Base-by-base conservation (phyloP, 345 rosid species). In the Mercurialis annua region DNA sequence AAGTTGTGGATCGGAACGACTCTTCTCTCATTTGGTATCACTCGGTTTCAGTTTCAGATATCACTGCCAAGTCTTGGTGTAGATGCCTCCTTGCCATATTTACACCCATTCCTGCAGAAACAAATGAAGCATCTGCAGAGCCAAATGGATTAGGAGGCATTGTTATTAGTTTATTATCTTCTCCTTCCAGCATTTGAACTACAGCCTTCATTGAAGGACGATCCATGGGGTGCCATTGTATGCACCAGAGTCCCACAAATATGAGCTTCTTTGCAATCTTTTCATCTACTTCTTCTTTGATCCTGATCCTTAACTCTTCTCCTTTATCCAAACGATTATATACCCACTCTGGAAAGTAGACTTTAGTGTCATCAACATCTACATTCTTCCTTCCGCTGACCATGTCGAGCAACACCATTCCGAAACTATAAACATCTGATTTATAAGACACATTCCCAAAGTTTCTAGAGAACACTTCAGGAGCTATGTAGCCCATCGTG, bases 391-490 rank as follows among this genome's bases (percentile, higher is more conserved):
- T 60, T 17, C 71, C 71, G 31, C 71, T 61, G 33, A 73, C 76
- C 55, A 66, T 67, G 11, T 65, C 76, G 5, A 72, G 66, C 26
- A 72, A 18, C 53, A 72, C 44, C 76, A 65, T 72, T 20, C 76
- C 70, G 42, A 58, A 72, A 21, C 76, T 50, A 30, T 72, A 72
- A 23, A 72, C 76, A 14, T 71, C 76, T 7, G 76, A 66, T 60
- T 73, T 73, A 24, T 53, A 67, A 8, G 76, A 73, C 12, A 73
- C 76, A 52, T 47, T 33, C 0, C 72, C 72, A 1, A 73, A 73
- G 53, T 73, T 73, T 49, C 76, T 67, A 1, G 76, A 73, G 64
- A 61, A 73, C 12, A 73, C 76, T 54, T 73, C 72, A 23, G 76
- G 76, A 2, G 76, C 76, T 23, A 67, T 67, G 44, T 67, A 73